Percentiles rank a stretch among this genome's conserved stretches.
phyloP scores from a whole-genome alignment of 2,329 filamentous ascomycete species.

The Colletotrichum gigasporum region DNA sequence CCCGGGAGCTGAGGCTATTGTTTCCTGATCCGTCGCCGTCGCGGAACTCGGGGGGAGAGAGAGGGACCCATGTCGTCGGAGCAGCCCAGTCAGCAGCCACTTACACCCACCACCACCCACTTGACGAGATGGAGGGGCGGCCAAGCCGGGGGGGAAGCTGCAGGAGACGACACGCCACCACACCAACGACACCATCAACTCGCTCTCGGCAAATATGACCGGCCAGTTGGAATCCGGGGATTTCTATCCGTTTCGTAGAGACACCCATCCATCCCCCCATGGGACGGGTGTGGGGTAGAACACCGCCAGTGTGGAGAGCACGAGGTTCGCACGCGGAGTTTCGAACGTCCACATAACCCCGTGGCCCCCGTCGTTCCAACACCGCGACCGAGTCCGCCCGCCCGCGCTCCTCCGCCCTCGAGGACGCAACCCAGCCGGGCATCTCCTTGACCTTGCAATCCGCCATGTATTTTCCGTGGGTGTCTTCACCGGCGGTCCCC shows the following conservation, averaged over 20 bases:
- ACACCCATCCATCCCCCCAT: not conserved
- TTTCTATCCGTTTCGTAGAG: not conserved
- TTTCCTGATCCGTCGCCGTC: not conserved
- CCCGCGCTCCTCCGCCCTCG: no score
- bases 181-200: no score
- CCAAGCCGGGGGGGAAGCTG: no score
- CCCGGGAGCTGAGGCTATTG: slow-evolving; percentile 3
- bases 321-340: not conserved
- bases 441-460: slow-evolving; percentile 37
- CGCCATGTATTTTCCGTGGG: slow-evolving; percentile 38
- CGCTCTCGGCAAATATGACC: not conserved
- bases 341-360: not conserved
- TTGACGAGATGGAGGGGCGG: no score
- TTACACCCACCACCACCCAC: no score
- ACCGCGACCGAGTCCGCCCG: no score
- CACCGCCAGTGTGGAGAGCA: not conserved
- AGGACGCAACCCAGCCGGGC: not conserved
- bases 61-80: no score
- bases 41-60: not conserved
- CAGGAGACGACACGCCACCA: no score
- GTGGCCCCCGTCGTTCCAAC: not conserved
- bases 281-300: not conserved
- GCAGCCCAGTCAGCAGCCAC: no score
- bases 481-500: no score
- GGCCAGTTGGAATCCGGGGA: slow-evolving; percentile 8